Evolutionary conservation across 1,284 basidiomycete genomes (phyloP), one percentile per base, ranked within the genome.

Genomic region (Polyporus tsugae): DNA sequence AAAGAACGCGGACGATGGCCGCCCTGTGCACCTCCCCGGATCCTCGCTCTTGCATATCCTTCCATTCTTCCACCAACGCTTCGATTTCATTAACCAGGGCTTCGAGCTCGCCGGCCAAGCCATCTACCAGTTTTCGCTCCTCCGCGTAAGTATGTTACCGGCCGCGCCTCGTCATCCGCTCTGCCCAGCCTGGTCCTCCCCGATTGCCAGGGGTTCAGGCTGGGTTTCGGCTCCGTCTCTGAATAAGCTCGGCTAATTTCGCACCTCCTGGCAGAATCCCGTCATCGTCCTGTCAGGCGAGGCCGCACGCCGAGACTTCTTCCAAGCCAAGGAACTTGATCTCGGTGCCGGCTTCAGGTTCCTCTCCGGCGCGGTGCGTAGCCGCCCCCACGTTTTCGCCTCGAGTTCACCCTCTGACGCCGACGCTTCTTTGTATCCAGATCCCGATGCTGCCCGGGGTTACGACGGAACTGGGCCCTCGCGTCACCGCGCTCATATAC

Each of bases 301-400:
- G 76, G 83, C 82, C 46, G 91, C 87, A n/a, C 83, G 91, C 67
- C 85, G 85, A 68, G 83, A 87, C 13, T 92, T 92, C 79, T 91
- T 93, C 74, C 83, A 85, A 5, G 86, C 90, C 64, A 89, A 86
- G 79, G 84, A 85, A 19, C 85, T 93, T 70, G 91, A 93, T 78
- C 84, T 93, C 64, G 90, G 89, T 57, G 89, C 91, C 80, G 91
- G 91, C 17, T 93, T 92, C 82, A 90, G 88, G 74, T 86, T 91
- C 73, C 83, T 93, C 68, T 91, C 90, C 64, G 91, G 91, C 64
- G 90, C 89, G 64, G 91, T 93, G 76, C 71, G 89, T 84, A n/a
- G 35, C 46, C 57, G 55, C 36, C 11, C 42, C 41, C 46, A 53
- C 38, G 35, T 49, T 46, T 52, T 38, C 41, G 9, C 59, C 38